Percentiles rank a stretch among this genome's conserved stretches.
These are phyloP conservation scores for Huntiella bhutanensis DNA, from an alignment of 2,329 filamentous ascomycete species.

Conservation along the genomic window DNA sequence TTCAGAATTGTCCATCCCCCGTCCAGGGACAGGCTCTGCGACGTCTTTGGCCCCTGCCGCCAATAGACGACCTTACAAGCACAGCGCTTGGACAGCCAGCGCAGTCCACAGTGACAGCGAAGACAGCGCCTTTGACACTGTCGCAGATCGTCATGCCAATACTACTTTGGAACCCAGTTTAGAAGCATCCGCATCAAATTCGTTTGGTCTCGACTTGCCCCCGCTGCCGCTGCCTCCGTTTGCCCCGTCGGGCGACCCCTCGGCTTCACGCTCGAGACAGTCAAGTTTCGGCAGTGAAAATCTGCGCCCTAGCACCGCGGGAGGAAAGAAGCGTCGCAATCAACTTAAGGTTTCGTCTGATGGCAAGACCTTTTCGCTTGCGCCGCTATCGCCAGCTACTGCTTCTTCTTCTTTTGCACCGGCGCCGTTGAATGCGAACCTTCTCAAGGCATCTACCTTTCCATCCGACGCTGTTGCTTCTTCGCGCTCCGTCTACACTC, in stretches of 20 bases:
- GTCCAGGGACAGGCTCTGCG: background rate
- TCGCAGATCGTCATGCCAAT: background rate
- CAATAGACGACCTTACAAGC: conserved; percentile 3
- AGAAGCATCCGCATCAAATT: conserved; percentile 6
- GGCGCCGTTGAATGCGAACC: conserved; percentile 11
- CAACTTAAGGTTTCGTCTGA: conserved; percentile 34
- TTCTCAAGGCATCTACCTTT: conserved; percentile 2
- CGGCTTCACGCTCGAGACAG: conserved; percentile 1
- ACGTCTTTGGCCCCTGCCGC: background rate
- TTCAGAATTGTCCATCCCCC: conserved; percentile 9
- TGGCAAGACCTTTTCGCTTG: conserved; percentile 36
- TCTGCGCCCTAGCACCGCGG: conserved; percentile 8
- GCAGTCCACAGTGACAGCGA: background rate
- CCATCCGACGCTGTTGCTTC: background rate
- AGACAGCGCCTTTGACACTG: conserved; percentile 1
- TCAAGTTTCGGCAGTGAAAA: conserved; percentile 3
- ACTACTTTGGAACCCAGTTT: conserved; percentile 9
- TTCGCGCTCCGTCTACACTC: conserved; percentile 5
- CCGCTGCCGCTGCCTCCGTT: conserved; percentile 4
- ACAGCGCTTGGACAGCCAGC: conserved; percentile 3
- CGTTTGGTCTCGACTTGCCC: conserved; percentile 3
- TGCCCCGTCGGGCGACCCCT: conserved; percentile 2
- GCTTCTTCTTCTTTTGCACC: conserved; percentile 11
- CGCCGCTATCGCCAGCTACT: conserved; percentile 16
- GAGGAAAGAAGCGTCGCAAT: conserved; percentile 18